Evolutionary conservation across 768 basidiomycete genomes (phyloP), one percentile per base, ranked within the genome.

Genomic region (Kwoniella mangroviensis): DNA sequence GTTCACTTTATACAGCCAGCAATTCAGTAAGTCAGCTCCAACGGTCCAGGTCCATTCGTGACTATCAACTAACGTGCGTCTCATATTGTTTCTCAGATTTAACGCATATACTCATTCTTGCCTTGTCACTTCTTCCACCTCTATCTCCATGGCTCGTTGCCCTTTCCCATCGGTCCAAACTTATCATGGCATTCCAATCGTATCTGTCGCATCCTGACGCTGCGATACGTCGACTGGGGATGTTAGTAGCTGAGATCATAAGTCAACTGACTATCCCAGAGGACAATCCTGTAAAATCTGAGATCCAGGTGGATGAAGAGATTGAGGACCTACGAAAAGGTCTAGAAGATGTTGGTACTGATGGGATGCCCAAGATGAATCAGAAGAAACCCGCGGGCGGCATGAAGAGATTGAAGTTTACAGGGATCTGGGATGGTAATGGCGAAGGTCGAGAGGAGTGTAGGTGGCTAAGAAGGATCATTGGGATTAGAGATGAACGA

Each of bases 201-300:
- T 98, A 97, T 77, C 88, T 99, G 55, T 86, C 86, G 0, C 93
- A 96, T 82, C 83, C 89, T 6, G 93, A 96, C 63, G 83, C 85
- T 1, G 86, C 89, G 3, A 87, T 97, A 21, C 90, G 96, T 3
- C 87, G 90, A 26, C 91, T 93, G 74, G 97, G 97, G 3, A 96
- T 99, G 94, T 87, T 98, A 42, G 89, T 88, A 0, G 96, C 92
- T 0, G 96, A 99, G 83, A 85, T 90, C 24, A 66, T 85, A 10
- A 83, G 80, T 40, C 65, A 76, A 40, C 62, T 77, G 43, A 84
- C 83, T 1, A 67, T 84, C 12, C 69, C 65, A 24, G 73, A 74
- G 3, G 56, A 17, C 6, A 28, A 49, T 24, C 22, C 26, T 42
- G 61, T 43, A 15, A 15, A 34, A 49, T 26, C 55, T 1, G 28